Evolutionary conservation across 2,329 filamentous ascomycete genomes (phyloP), one percentile per base, ranked within the genome.

Genomic region (Ophiosphaerella korrae): DNA sequence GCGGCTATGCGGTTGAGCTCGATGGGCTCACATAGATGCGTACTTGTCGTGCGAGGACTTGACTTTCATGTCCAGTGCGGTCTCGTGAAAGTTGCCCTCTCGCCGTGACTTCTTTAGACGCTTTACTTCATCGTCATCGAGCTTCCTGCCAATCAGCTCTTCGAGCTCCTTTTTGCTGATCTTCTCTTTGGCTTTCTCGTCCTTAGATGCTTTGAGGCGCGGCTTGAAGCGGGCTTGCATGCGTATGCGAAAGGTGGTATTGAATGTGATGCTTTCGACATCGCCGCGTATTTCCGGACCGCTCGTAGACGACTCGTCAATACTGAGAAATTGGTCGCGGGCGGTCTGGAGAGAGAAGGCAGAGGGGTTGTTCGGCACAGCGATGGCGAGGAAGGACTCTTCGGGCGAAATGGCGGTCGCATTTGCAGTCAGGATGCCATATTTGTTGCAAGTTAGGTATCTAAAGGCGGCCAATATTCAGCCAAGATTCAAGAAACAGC

Each of bases 211-310:
- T 74, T 88, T 89, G 39, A 94, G 74, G 56, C 84, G 83, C 7
- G 93, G 92, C 79, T 97, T 97, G 78, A 96, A 97, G 43, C 90
- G 82, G 18, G 93, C 91, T 77, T 97, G 93, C 92, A 97, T 97
- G 46, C 92, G 88, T 64, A 97, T 84, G 42, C 90, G 83, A 53
- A 96, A 72, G 6, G 86, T 88, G 8, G 90, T 91, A 62, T 83
- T 83, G 66, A 89, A 89, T 4, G 80, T 82, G 43, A 86, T 84
- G 7, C 78, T 76, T 12, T 87, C 84, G 7, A 85, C 88, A 71
- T 96, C 91, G 42, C 90, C 92, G 29, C 90, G 85, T 11, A 95
- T 79, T 60, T 92, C 88, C 0, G 85, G 81, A 2, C 46, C 57
- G 29, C 51, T 52, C 1, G 76, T 66, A 0, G 78, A 76, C 6